A percentile compares a stretch with the other conserved stretches of the same genome.
phyloP scores from a whole-genome alignment of 139 green algal genomes.

The Micractinium sp. region DNA sequence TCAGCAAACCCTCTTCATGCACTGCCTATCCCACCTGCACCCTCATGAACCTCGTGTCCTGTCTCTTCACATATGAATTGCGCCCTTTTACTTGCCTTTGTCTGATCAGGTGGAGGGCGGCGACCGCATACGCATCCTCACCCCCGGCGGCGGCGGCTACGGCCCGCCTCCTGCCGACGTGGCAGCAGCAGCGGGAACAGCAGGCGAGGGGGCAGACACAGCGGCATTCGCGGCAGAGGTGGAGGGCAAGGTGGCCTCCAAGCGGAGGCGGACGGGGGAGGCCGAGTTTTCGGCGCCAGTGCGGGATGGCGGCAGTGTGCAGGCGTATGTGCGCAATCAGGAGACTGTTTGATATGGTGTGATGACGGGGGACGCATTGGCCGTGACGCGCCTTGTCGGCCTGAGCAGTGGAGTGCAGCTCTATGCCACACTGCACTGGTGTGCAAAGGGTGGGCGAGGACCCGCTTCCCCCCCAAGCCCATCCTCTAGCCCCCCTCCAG shows the following conservation, averaged over 20 bases:
- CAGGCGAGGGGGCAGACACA: neutral
- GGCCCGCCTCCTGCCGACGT: slow-evolving; percentile 29
- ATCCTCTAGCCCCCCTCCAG: too few species aligned
- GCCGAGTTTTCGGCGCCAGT: slow-evolving; percentile 28
- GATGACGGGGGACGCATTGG: too few species aligned
- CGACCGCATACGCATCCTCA: slow-evolving; percentile 72
- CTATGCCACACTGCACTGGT: too few species aligned
- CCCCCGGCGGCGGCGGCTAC: slow-evolving; percentile 80
- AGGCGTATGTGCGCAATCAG: slow-evolving; percentile 49
- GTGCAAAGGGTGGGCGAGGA: too few species aligned
- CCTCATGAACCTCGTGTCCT: too few species aligned
- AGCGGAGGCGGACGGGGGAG: neutral
- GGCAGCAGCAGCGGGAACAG: neutral
- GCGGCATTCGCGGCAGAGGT: slow-evolving; percentile 17
- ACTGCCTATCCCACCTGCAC: too few species aligned
- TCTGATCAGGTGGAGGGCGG: slow-evolving; percentile 48
- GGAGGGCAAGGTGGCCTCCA: neutral
- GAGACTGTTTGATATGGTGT: slow-evolving; percentile 57
- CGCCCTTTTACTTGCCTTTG: too few species aligned
- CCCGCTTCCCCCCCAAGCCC: too few species aligned
- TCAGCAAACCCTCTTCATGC: too few species aligned
- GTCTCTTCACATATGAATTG: too few species aligned
- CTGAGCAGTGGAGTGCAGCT: too few species aligned
- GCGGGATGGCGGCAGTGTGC: slow-evolving; percentile 49
- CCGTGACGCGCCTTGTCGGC: too few species aligned